phyloP scores from a whole-genome alignment of 2,329 filamentous ascomycete genomes.

The Westerdykella ornata region DNA sequence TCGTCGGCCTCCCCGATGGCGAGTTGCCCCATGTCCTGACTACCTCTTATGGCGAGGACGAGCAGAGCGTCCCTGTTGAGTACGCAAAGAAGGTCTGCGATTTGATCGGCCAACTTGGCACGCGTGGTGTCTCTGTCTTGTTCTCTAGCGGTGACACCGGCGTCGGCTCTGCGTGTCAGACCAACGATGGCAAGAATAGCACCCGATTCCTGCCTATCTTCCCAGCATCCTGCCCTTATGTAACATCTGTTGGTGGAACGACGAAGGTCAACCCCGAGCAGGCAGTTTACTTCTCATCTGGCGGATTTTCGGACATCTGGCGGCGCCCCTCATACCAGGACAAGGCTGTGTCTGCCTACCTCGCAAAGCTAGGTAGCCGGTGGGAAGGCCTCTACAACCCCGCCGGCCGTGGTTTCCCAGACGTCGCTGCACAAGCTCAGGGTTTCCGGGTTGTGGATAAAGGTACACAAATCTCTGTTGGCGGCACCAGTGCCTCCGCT shows the following conservation, averaged over 20 bases:
- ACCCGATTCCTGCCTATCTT: conserved; percentile 42
- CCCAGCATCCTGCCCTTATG: conserved; percentile 44
- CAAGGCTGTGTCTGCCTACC: conserved; percentile 36
- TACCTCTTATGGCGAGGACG: conserved; percentile 39
- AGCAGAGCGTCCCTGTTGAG: conserved; percentile 34
- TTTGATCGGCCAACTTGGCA: conserved; percentile 37
- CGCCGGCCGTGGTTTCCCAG: conserved; percentile 41
- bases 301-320: conserved; percentile 44
- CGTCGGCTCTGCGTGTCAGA: conserved; percentile 39
- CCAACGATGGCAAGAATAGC: conserved; percentile 42
- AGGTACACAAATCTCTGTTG: conserved; percentile 25
- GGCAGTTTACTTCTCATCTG: conserved; percentile 38
- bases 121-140: conserved; percentile 37
- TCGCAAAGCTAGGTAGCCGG: conserved; percentile 34
- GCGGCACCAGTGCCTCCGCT: conserved; percentile 37
- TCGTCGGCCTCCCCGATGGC: conserved; percentile 26
- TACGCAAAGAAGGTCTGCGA: conserved; percentile 37
- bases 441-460: conserved; percentile 34
- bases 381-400: conserved; percentile 41
- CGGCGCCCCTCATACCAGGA: conserved; percentile 40
- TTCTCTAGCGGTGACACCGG: conserved; percentile 38
- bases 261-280: conserved; percentile 36
- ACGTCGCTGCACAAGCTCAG: conserved; percentile 39
- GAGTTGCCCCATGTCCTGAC: conserved; percentile 35
- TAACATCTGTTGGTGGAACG: conserved; percentile 44